Evolutionary conservation across 805 yeast species (phyloP).

Genomic region (Candida argentea): DNA sequence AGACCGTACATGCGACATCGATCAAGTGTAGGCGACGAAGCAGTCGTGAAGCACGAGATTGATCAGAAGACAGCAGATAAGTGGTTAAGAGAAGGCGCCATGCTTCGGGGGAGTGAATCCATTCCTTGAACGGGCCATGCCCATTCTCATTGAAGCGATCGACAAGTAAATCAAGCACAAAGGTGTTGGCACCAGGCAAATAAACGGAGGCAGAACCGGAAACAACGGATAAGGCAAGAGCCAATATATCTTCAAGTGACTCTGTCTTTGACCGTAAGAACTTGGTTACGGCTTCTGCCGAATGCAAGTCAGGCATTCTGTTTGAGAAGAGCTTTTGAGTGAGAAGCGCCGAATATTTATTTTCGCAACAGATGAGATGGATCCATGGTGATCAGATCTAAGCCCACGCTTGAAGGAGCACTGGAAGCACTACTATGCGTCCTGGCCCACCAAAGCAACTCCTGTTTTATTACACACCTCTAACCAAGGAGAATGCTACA

Average conservation of each 20-base stretch:
- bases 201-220: conserved; percentile 23
- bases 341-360: too few relatives aligned
- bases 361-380: too few relatives aligned
- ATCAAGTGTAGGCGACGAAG: conserved; percentile 26
- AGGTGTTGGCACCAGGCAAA: conserved; percentile 46
- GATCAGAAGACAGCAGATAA: conserved; percentile 17
- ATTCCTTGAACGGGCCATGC: conserved; percentile 19
- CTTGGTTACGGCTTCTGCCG: conserved; percentile 43
- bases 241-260: conserved; percentile 31
- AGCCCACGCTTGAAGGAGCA: too few relatives aligned
- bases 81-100: conserved; percentile 42
- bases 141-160: conserved; percentile 50
- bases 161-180: conserved; percentile 48
- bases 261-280: conserved; percentile 46
- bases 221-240: conserved; percentile 20
- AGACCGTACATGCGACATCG: conserved; percentile 7
- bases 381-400: too few relatives aligned
- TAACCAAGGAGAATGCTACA: too few relatives aligned
- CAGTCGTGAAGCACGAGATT: conserved; percentile 21
- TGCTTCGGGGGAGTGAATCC: conserved; percentile 30
- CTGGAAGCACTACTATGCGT: too few relatives aligned
- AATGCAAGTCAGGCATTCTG: too few relatives aligned
- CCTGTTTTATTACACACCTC: too few relatives aligned
- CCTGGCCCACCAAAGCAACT: too few relatives aligned
- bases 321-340: too few relatives aligned